Evolutionary conservation across 106 monocot genomes (phyloP).

Genomic region (Dioscorea alata): DNA sequence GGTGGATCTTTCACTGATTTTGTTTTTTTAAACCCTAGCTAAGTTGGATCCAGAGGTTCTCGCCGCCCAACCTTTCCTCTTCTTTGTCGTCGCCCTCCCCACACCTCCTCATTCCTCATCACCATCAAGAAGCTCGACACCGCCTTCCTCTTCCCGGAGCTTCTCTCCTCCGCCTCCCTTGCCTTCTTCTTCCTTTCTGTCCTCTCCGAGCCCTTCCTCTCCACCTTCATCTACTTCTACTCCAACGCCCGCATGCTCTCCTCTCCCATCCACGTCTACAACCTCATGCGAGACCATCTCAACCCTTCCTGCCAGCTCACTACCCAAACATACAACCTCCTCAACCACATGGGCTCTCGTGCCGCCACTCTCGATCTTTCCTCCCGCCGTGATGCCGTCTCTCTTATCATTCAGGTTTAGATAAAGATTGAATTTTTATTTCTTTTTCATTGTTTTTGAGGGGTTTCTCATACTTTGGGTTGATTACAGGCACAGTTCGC

Average conservation of each 20-base stretch:
- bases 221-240: too few relatives aligned
- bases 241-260: slow-evolving; percentile 52
- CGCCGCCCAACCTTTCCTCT: slow-evolving; percentile 33
- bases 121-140: slow-evolving; percentile 56
- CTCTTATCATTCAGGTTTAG: slow-evolving; percentile 52
- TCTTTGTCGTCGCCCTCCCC: slow-evolving; percentile 24
- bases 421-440: neutral
- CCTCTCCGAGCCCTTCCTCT: too few relatives aligned
- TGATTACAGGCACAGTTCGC: slow-evolving; percentile 41
- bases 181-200: slow-evolving; percentile 42
- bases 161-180: slow-evolving; percentile 43
- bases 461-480: neutral
- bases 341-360: slow-evolving; percentile 50
- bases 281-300: slow-evolving; percentile 36
- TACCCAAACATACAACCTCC: slow-evolving; percentile 68
- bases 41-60: too few relatives aligned
- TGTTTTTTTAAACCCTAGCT: too few relatives aligned
- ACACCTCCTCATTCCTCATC: slow-evolving; percentile 38
- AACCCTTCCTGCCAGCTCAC: slow-evolving; percentile 36
- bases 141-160: slow-evolving; percentile 37
- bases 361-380: slow-evolving; percentile 7
- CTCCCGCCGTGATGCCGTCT: slow-evolving; percentile 41
- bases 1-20: too few relatives aligned
- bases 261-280: slow-evolving; percentile 60
- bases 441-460: neutral